Evolutionary conservation across 2,329 filamentous ascomycete genomes (phyloP), one percentile per base, ranked within the genome.

Genomic region (Curvularia lunata): DNA sequence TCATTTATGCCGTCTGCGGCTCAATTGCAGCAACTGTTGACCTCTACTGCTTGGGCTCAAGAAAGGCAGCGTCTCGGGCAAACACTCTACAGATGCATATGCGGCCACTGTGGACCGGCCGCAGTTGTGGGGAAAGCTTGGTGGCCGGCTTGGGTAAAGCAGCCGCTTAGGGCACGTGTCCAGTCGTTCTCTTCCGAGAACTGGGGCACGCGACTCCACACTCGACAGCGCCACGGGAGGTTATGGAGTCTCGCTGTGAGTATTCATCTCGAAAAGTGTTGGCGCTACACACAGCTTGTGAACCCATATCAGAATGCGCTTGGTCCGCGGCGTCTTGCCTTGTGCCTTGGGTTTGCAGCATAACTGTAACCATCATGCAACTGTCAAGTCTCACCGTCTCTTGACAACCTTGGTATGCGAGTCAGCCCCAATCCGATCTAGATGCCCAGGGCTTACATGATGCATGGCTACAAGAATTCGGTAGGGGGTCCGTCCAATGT

Each of bases 101-200:
- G 55, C 55, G 34, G 18, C 55, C 45, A 27, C 25, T 40, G 56
- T 55, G 56, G 52, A 58, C 55, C 56, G 48, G 41, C 56, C 56
- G 56, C 52, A 53, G 56, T 51, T 70, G 68, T 64, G 70, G 70
- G 70, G 70, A 72, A 72, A 71, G 68, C 69, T 73, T 72, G 61
- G 54, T 62, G 58, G 47, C 51, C 45, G 56, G 50, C 52, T 51
- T 58, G 52, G 56, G 52, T 49, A 54, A 58, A 32, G 52, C 41
- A 58, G 46, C 55, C 55, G 55, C 51, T 19, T 16, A 43, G 30
- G 45, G 51, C 30, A 45, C 51, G 43, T 37, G 45, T 50, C 43
- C 55, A 45, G 45, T 45, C 50, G 48, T 54, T 38, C 51, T 58
- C 46, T 46, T 58, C 56, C 56, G 27, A 50, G 46, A 40, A 55